Evolutionary conservation across 768 basidiomycete genomes (phyloP).

Genomic region (Amyloporia xantha): DNA sequence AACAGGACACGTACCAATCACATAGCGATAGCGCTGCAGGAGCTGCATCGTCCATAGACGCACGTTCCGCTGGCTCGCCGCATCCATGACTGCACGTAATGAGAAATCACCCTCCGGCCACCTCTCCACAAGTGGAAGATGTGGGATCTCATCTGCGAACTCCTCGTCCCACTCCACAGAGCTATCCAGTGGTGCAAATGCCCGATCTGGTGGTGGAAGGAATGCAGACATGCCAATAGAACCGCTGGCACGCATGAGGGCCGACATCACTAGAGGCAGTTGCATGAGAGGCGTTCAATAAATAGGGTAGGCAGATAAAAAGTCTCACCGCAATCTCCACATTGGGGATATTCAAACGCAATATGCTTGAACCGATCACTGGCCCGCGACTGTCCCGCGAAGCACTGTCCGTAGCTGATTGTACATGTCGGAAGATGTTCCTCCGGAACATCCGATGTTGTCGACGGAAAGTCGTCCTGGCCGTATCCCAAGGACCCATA

Average conservation of each 20-base stretch:
- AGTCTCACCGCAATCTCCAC: slow-evolving; percentile 30
- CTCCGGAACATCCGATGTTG: slow-evolving; percentile 2
- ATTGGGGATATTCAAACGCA: slow-evolving; percentile 24
- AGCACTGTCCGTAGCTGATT: slow-evolving; percentile 19
- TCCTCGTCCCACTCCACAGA: not conserved
- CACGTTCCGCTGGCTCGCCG: slow-evolving; percentile 15
- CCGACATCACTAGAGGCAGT: slow-evolving; percentile 21
- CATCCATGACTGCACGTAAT: slow-evolving; percentile 18
- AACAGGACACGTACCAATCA: slow-evolving; percentile 20
- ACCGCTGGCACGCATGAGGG: slow-evolving; percentile 26
- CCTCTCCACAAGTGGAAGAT: slow-evolving; percentile 18
- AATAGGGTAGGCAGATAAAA: not conserved
- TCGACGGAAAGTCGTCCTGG: slow-evolving; percentile 11
- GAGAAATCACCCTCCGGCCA: slow-evolving; percentile 20
- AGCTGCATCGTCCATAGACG: slow-evolving; percentile 27
- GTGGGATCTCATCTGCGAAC: slow-evolving; percentile 6
- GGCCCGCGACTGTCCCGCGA: slow-evolving; percentile 14
- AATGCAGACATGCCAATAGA: slow-evolving; percentile 29
- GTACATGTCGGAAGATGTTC: slow-evolving; percentile 14
- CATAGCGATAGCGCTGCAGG: slow-evolving; percentile 30
- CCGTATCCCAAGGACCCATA: slow-evolving; percentile 14
- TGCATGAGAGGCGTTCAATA: not conserved
- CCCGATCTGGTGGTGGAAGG: slow-evolving; percentile 23
- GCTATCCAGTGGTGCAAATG: not conserved
- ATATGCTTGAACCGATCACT: slow-evolving; percentile 28